Evolutionary conservation across 768 basidiomycete species (phyloP).

Genomic region (Boletus bicolor): DNA sequence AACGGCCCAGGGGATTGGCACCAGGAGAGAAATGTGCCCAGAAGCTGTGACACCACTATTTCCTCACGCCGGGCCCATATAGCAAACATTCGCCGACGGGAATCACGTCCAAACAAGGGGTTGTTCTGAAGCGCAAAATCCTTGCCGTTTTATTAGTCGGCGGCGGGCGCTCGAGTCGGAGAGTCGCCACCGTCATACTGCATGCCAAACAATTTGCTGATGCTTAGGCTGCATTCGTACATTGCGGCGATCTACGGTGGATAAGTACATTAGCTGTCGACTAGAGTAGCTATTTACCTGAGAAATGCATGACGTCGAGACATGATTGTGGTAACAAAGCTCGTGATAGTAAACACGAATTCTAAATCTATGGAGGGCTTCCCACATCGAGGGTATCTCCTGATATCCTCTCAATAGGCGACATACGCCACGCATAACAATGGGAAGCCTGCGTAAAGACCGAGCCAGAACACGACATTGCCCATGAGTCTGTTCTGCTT

Average conservation of each 20-base stretch:
- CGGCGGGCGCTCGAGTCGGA: too few relatives aligned
- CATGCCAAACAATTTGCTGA: background rate
- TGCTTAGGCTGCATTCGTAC: background rate
- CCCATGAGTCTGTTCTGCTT: slow-evolving; percentile 80
- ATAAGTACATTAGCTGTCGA: background rate
- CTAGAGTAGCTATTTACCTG: slow-evolving; percentile 2
- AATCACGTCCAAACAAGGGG: background rate
- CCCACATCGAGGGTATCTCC: slow-evolving; percentile 3
- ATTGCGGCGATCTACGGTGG: background rate
- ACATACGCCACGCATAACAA: slow-evolving; percentile 80
- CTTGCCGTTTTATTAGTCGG: background rate
- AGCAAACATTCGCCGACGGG: background rate
- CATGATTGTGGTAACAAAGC: background rate
- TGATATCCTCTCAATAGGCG: slow-evolving; percentile 41
- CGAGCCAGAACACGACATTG: slow-evolving; percentile 90
- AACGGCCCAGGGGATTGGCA: slow-evolving; percentile 62
- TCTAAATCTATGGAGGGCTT: background rate
- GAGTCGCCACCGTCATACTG: too few relatives aligned
- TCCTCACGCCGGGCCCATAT: background rate
- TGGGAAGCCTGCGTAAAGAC: slow-evolving; percentile 90
- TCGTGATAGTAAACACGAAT: background rate
- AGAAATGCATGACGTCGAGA: background rate
- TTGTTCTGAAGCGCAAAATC: background rate
- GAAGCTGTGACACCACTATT: slow-evolving; percentile 31
- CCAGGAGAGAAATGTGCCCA: slow-evolving; percentile 58